Evolutionary conservation across 768 basidiomycete genomes (phyloP).

Genomic region (Strobilomyces dryophilus): DNA sequence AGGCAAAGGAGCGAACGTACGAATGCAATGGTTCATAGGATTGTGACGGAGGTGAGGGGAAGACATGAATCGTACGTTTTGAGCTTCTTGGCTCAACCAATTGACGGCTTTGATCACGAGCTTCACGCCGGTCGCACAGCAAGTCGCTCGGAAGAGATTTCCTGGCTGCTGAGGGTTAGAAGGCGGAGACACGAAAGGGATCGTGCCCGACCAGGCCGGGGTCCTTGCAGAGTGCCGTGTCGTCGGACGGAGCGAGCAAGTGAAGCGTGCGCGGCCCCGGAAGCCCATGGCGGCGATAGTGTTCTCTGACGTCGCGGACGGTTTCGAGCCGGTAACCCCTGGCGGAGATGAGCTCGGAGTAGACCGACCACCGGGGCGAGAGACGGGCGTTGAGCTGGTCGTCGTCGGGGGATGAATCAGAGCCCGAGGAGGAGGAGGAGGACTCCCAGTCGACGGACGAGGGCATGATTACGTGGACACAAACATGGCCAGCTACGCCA

Average conservation of each 20-base stretch:
- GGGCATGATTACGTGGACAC: constrained; percentile 39
- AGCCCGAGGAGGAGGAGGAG: constrained; percentile 42
- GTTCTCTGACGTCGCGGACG: constrained; percentile 58
- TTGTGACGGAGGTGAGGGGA: constrained; percentile 48
- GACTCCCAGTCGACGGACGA: constrained; percentile 53
- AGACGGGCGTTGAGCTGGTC: constrained; percentile 54
- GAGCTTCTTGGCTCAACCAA: constrained; percentile 56
- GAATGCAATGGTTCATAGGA: constrained; percentile 74
- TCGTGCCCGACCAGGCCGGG: constrained; percentile 54
- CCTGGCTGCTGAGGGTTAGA: constrained; percentile 48
- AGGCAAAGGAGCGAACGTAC: constrained; percentile 39
- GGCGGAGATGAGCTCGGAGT: constrained; percentile 41
- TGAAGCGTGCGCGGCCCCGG: constrained; percentile 16
- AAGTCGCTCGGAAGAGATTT: constrained; percentile 65
- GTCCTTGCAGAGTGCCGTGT: constrained; percentile 65
- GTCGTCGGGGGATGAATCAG: constrained; percentile 49
- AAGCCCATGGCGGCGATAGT: constrained; percentile 40
- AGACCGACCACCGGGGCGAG: constrained; percentile 58
- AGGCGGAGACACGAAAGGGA: not conserved
- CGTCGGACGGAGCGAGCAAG: constrained; percentile 36
- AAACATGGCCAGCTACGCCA: constrained; percentile 26
- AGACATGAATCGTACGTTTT: constrained; percentile 53
- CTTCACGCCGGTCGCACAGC: constrained; percentile 45
- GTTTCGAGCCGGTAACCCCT: constrained; percentile 67
- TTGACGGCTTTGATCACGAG: constrained; percentile 70